phyloP scores from a whole-genome alignment of 164 flowering plant genomes.

The Tetracentron sinense region DNA sequence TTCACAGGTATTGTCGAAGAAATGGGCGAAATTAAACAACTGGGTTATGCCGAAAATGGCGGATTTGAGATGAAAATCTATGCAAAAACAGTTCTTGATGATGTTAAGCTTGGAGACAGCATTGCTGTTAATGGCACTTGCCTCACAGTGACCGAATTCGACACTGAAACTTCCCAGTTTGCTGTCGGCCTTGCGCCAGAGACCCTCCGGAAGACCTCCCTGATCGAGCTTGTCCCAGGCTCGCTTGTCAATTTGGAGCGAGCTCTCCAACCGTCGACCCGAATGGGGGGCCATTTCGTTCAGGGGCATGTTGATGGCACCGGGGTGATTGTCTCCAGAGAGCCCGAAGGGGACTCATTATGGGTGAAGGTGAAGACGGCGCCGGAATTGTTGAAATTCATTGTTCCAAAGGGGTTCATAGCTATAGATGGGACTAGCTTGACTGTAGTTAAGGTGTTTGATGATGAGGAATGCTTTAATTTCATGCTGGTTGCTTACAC shows the following conservation, averaged over 20 bases:
- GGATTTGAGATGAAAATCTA: slow-evolving; percentile 64
- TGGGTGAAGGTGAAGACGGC: slow-evolving; percentile 77
- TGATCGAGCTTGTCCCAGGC: slow-evolving; percentile 55
- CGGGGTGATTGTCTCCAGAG: slow-evolving; percentile 61
- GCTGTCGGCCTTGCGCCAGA: slow-evolving; percentile 81
- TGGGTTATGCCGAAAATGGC: slow-evolving; percentile 47
- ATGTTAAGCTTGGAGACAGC: slow-evolving; percentile 84
- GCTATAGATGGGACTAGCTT: slow-evolving; percentile 93
- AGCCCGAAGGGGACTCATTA: slow-evolving; percentile 70
- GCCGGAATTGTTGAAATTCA: slow-evolving; percentile 55
- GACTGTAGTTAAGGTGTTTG: slow-evolving; percentile 86
- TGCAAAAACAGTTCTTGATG: slow-evolving; percentile 61
- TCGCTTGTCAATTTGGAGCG: slow-evolving; percentile 73
- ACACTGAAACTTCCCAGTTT: slow-evolving; percentile 41
- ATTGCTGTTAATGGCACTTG: slow-evolving; percentile 90
- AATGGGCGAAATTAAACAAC: slow-evolving; percentile 59
- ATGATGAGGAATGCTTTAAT: slow-evolving; percentile 70
- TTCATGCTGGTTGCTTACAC: slow-evolving; percentile 92
- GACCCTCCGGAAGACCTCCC: slow-evolving; percentile 68
- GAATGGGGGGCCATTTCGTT: slow-evolving; percentile 98
- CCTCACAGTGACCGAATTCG: slow-evolving; percentile 74
- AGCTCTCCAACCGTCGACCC: slow-evolving; percentile 40
- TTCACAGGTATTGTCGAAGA: slow-evolving; percentile 96
- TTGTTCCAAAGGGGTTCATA: slow-evolving; percentile 86
- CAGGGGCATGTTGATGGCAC: slow-evolving; percentile 97